phyloP scores from a whole-genome alignment of 2,329 filamentous ascomycete genomes.

The Sclerotinia subarctica region DNA sequence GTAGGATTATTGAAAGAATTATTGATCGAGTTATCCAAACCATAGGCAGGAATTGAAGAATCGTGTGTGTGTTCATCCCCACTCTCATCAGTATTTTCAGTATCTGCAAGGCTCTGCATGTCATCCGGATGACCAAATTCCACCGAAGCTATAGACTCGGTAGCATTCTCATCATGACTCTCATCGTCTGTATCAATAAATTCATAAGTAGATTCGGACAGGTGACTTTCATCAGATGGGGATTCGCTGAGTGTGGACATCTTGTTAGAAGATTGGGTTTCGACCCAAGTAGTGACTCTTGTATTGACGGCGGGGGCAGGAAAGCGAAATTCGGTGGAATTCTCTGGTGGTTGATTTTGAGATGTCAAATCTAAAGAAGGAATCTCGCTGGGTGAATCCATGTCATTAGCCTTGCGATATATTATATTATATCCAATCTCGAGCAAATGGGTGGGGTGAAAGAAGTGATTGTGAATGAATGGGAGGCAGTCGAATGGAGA shows the following conservation, averaged over 20 bases:
- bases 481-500: neutral
- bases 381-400: constrained; percentile 33
- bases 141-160: constrained; percentile 39
- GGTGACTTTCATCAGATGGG: constrained; percentile 34
- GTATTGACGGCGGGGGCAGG: constrained; percentile 33
- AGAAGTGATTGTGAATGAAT: constrained; percentile 1
- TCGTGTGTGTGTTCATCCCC: constrained; percentile 31
- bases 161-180: constrained; percentile 38
- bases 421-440: constrained; percentile 14
- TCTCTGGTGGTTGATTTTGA: constrained; percentile 17
- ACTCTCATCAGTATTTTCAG: constrained; percentile 38
- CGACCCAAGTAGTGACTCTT: constrained; percentile 35
- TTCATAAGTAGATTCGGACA: constrained; percentile 39
- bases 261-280: constrained; percentile 29
- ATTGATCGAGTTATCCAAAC: constrained; percentile 32
- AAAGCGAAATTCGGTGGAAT: constrained; percentile 31
- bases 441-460: neutral
- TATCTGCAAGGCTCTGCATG: constrained; percentile 39
- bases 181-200: constrained; percentile 40
- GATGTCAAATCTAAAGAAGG: constrained; percentile 24
- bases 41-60: constrained; percentile 28
- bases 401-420: constrained; percentile 36
- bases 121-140: constrained; percentile 39
- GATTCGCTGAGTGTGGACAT: constrained; percentile 36
- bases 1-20: constrained; percentile 36